Base-by-base conservation (phyloP, 805 yeast genomes). In the Yarrowia hollandica region DNA sequence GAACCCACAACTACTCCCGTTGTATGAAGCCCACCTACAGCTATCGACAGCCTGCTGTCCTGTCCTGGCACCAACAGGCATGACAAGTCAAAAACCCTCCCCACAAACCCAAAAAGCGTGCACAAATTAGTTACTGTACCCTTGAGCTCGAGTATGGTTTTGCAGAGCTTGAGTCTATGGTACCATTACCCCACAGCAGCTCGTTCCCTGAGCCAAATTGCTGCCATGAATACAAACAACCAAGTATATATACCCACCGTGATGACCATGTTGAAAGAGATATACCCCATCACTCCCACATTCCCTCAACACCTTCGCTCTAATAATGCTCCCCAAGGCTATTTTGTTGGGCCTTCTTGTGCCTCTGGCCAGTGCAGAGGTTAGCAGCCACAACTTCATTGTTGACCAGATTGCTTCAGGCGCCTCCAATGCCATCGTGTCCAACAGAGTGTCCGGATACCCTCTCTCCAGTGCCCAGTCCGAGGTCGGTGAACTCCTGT, bases 101-200 rank as follows among this genome's bases (percentile, higher is more conserved):
- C 9, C 28, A 39, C 30, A 15, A 39, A 39, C 44, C 15, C 44
- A 39, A 39, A 39, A 26, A n/a, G n/a, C n/a, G n/a, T n/a, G n/a
- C n/a, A n/a, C n/a, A n/a, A n/a, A n/a, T n/a, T n/a, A n/a, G n/a
- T n/a, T n/a, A n/a, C n/a, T n/a, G n/a, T n/a, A n/a, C n/a, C n/a
- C n/a, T n/a, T n/a, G n/a, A n/a, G n/a, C n/a, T n/a, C n/a, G n/a
- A n/a, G n/a, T n/a, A n/a, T n/a, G n/a, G n/a, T n/a, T n/a, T n/a
- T n/a, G n/a, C n/a, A 38, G 46, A 41, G 46, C 46, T 41, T 41
- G 46, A 23, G 46, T 8, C 46, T 41, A 41, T 41, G 46, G 11
- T 16, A 25, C 31, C 22, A 4, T 16, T 41, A 23, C 46, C 46
- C 46, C 46, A 41, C 31, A 41, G 28, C 30, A n/a, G 21, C 28